Base-by-base conservation (phyloP, 331 rosid genomes). In the Stylosanthes scabra region DNA sequence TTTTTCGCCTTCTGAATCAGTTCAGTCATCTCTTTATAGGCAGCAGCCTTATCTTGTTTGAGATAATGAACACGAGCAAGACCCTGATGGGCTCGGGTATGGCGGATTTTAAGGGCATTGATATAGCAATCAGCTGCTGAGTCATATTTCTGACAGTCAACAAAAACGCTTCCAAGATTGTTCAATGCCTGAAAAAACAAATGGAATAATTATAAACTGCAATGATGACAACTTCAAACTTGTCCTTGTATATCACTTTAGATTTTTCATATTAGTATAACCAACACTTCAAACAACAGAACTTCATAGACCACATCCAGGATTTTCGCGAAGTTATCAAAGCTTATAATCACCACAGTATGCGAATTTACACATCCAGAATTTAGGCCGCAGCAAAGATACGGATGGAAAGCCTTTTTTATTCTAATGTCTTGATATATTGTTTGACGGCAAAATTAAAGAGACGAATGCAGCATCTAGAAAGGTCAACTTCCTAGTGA, bases 21-120 rank as follows among this genome's bases (percentile, higher is more conserved):
- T 79, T 79, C 79, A 68, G 90, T 89, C 98, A 93, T 93, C 82
- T 93, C 98, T 52, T 80, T 87, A 52, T 87, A 93, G 2, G 98
- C 97, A 61, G 90, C 88, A 59, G 81, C 58, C 82, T 86, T 93
- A 11, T 84, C 81, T 44, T 93, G 82, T 73, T 81, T 81, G 2
- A 91, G 88, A 86, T 34, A 91, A 82, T 87, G 88, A 76, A 93
- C 97, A 80, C 96, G 91, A 47, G 98, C 98, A 78, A 93, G 98
- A 62, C 97, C 98, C 70, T 93, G 98, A 81, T 93, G 98, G 9
- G 98, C 97, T 62, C 97, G 90, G 37, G 97, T 86, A 74, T 93
- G 97, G 74, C 88, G 87, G 74, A 93, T 87, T 61, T 89, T 82
- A 42, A 93, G 98, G 76, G 97, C 98, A 84, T 81, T 91, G 68